Base-by-base conservation (phyloP, 768 basidiomycete genomes). In the Pleurotus ostreatus region DNA sequence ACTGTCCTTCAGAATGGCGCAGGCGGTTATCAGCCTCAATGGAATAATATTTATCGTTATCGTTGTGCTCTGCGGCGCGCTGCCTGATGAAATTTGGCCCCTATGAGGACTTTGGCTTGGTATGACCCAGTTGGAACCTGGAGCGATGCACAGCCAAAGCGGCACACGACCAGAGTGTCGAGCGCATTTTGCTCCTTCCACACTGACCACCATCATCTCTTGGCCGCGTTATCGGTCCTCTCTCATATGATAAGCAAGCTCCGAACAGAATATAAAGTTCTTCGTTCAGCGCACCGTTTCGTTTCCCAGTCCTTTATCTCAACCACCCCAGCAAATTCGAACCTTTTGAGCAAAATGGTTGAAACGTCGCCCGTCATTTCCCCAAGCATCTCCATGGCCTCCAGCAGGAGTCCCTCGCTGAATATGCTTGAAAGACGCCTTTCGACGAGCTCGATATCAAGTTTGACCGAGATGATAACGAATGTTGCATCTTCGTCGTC, bases 381-480 rank as follows among this genome's bases (percentile, higher is more conserved):
- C 54, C 49, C 51, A 12, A 53, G 38, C 39, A 15, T 30, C 7
- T 53, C 51, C n/a, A 44, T 44, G 41, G 9, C 12, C 13, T 22
- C 51, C 6, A 20, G 20, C n/a, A 39, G 51, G 25, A 53, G 51
- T 20, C 39, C 39, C 2, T 53, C 51, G 16, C 41, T 53, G 39
- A 41, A 39, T 34, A 18, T 44, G 8, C 30, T 37, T 26, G 54
- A 45, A 25, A 66, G 65, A 54, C 64, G 70, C 22, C 61, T 72
- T 12, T 76, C 75, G 5, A 59, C 68, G 7, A 64, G 60, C 40
- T 74, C 75, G 39, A 55, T 74, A 12, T 71, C 72, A 18, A 70
- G 68, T 26, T 56, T 73, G 22, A 61, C 70, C 12, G 65, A 66
- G 47, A 58, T 70, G 43, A 56, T 72, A 39, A 64, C 66, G 46